Conservation (phyloP, 192 early-diverging fungal species). For the Coemansia sp. region DNA sequence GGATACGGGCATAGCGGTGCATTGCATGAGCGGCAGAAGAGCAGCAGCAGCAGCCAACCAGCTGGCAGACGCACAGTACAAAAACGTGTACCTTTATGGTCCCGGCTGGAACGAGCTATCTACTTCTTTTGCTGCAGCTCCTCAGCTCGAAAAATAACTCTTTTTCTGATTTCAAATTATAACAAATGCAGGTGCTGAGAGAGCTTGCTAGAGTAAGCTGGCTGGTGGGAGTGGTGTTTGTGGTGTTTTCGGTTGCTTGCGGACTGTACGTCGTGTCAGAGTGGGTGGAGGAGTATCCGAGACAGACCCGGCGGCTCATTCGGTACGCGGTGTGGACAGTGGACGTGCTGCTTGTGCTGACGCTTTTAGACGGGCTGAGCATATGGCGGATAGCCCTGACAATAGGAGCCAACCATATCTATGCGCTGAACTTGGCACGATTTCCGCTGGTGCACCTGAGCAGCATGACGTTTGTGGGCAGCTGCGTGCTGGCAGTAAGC, state of each 20-base stretch:
- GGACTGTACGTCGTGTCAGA: conserved; percentile 47
- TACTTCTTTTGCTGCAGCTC: neutral
- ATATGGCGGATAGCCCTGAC: conserved; percentile 68
- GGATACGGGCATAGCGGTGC: conserved; percentile 13
- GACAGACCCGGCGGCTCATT: conserved; percentile 30
- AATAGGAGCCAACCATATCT: conserved; percentile 71
- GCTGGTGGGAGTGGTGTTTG: conserved; percentile 23
- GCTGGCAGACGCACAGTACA: conserved; percentile 13
- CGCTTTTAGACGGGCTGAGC: conserved; percentile 77
- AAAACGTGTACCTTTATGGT: conserved; percentile 26
- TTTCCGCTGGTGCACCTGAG: conserved; percentile 83
- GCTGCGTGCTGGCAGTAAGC: conserved; percentile 76
- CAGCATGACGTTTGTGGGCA: conserved; percentile 71
- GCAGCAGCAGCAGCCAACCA: conserved; percentile 14
- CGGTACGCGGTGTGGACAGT: conserved; percentile 53
- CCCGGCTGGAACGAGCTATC: conserved; percentile 31
- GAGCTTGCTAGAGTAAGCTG: conserved; percentile 23
- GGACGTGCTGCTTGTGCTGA: conserved; percentile 67
- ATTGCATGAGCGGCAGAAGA: conserved; percentile 30
- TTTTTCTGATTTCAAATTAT: neutral
- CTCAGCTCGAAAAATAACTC: conserved; percentile 1
- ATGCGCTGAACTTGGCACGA: conserved; percentile 71
- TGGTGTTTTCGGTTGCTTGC: conserved; percentile 44
- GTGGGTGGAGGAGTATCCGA: conserved; percentile 50
- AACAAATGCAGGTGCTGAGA: conserved; percentile 18